These are phyloP conservation scores for Penstemon davidsonii DNA, from an alignment of 257 asterid species.

Conservation along the genomic window DNA sequence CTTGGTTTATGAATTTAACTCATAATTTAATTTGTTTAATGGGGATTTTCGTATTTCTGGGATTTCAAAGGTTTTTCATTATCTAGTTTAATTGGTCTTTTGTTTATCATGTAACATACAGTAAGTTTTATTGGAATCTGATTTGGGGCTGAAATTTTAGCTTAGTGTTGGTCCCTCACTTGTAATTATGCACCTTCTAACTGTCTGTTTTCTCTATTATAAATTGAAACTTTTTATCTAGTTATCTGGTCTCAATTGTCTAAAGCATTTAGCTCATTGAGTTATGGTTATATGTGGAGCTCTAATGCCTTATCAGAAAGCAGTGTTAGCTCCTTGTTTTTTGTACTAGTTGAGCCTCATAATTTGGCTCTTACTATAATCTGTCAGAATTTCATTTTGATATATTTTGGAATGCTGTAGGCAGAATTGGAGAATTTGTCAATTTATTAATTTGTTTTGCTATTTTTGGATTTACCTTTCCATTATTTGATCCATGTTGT, in stretches of 20 bases:
- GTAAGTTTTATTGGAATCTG: neutral
- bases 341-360: neutral
- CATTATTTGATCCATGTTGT: conserved; percentile 5
- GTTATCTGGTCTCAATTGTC: neutral
- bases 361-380: neutral
- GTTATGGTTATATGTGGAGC: neutral
- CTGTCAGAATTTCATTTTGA: neutral
- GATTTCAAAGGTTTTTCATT: neutral
- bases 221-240: neutral
- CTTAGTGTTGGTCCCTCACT: neutral
- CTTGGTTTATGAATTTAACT: neutral
- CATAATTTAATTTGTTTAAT: neutral
- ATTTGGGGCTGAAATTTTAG: neutral
- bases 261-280: conserved; percentile 1
- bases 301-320: neutral
- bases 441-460: neutral
- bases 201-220: neutral
- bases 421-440: neutral
- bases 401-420: neutral
- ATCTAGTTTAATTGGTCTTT: neutral
- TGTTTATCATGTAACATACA: neutral
- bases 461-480: neutral
- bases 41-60: neutral
- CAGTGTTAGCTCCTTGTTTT: neutral
- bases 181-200: neutral